These are phyloP conservation scores for Fistulinella staudtii DNA, from an alignment of 1,284 basidiomycete species.

Conservation along the genomic window DNA sequence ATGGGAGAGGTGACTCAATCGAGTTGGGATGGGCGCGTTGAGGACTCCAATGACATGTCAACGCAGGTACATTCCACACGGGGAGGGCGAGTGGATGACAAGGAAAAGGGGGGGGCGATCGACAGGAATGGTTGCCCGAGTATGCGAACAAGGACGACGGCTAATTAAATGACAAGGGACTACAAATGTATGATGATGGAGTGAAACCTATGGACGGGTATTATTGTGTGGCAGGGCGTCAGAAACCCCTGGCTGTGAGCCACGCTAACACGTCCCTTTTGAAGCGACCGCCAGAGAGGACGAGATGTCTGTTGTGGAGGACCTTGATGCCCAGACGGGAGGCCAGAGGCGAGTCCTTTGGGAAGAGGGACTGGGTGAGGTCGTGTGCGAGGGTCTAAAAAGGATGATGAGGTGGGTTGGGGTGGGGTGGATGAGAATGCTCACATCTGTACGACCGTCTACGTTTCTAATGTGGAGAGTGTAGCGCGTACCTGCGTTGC, in stretches of 20 bases:
- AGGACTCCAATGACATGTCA: too few relatives aligned
- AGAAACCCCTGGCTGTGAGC: conserved; percentile 60
- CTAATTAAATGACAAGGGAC: conserved; percentile 19
- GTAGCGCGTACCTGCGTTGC: conserved; percentile 57
- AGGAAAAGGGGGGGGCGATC: too few relatives aligned
- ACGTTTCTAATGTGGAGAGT: conserved; percentile 48
- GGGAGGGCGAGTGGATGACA: too few relatives aligned
- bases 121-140: too few relatives aligned
- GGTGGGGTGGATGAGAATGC: neutral
- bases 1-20: conserved; percentile 2
- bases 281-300: conserved; percentile 57
- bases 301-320: conserved; percentile 45
- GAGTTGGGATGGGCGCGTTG: too few relatives aligned
- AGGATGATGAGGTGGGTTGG: neutral
- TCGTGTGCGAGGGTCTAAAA: conserved; percentile 51
- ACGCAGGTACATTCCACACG: too few relatives aligned
- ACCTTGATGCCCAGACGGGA: conserved; percentile 44
- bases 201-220: conserved; percentile 15
- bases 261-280: conserved; percentile 55
- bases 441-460: conserved; percentile 42
- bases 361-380: conserved; percentile 43
- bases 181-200: conserved; percentile 6
- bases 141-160: conserved; percentile 11
- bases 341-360: conserved; percentile 47
- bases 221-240: conserved; percentile 9